phyloP scores from a whole-genome alignment of 2,329 filamentous ascomycete species.

The Juglanconis oblonga region DNA sequence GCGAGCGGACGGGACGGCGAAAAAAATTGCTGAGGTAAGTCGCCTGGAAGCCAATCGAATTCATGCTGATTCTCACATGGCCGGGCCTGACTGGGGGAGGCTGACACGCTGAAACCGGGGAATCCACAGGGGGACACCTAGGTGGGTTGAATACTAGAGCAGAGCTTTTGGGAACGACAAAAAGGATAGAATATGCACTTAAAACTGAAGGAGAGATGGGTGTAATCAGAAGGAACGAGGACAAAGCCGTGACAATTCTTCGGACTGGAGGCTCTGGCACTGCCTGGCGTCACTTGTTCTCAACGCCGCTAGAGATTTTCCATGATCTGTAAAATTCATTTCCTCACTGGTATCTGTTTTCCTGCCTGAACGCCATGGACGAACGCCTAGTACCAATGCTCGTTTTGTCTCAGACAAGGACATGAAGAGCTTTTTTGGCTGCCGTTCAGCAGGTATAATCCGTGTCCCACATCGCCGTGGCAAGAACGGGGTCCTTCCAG shows the following conservation, averaged over 20 bases:
- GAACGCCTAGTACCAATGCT: background rate
- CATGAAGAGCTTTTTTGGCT: background rate
- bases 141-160: no score
- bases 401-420: background rate
- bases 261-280: no score
- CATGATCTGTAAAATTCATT: background rate
- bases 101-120: slow-evolving; percentile 20
- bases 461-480: no score
- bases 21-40: slow-evolving; percentile 16
- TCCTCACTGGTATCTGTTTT: background rate
- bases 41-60: slow-evolving; percentile 28
- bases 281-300: background rate
- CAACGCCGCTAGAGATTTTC: background rate
- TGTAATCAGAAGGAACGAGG: no score
- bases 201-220: no score
- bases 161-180: no score
- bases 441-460: no score
- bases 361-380: no score
- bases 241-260: no score
- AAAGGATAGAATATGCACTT: no score
- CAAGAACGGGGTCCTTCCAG: no score
- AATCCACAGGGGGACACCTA: slow-evolving; percentile 13
- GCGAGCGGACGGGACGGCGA: slow-evolving; percentile 20
- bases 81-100: slow-evolving; percentile 6
- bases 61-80: slow-evolving; percentile 17